Conservation (phyloP, 163 green algal species). For the Chlamydomonas reinhardtii region DNA sequence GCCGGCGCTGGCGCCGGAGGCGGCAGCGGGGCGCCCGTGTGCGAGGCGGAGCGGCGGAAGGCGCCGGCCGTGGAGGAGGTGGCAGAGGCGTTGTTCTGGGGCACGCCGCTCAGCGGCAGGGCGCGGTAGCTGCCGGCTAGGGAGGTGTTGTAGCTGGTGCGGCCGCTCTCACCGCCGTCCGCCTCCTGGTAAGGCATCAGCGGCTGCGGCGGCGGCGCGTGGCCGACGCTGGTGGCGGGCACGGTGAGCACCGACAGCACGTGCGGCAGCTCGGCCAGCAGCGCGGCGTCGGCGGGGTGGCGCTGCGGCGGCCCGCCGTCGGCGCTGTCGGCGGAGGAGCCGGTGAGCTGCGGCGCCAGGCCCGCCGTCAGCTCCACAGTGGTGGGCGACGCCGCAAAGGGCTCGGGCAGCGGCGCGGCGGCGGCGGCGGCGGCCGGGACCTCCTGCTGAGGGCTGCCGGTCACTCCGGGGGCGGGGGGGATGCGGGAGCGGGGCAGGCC, state of each 20-base stretch:
- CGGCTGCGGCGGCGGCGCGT: constrained; percentile 1
- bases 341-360: no score
- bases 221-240: not conserved
- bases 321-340: no score
- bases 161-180: constrained; percentile 8
- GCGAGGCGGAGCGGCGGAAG: not conserved
- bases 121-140: not conserved
- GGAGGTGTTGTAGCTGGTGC: constrained; percentile 20
- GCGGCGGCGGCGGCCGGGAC: no score
- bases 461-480: no score
- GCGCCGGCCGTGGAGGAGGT: not conserved
- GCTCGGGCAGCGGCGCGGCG: not conserved
- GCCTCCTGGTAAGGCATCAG: constrained; percentile 44
- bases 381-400: not conserved
- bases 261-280: not conserved
- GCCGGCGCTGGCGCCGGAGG: no score
- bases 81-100: not conserved
- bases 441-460: no score
- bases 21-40: not conserved
- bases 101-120: not conserved
- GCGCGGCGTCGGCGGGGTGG: not conserved
- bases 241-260: not conserved
- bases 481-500: no score
- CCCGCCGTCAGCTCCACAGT: no score
- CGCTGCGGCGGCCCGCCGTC: no score